Base-by-base conservation (phyloP, 2,329 filamentous ascomycete genomes). In the Cercospora zeina region DNA sequence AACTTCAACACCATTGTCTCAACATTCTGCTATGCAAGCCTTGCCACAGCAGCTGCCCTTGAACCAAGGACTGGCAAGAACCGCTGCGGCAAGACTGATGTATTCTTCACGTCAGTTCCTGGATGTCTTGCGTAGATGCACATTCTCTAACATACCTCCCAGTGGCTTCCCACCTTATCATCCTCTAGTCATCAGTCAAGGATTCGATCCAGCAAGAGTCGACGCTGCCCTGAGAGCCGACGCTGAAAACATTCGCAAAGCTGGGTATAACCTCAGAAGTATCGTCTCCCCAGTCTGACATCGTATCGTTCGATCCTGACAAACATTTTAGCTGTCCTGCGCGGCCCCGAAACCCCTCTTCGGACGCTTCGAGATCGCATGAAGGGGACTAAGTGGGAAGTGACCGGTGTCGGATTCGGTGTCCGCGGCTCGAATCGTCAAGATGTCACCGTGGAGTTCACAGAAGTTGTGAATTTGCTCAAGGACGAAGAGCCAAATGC, bases 81-180 rank as follows among this genome's bases (percentile, higher is more conserved):
- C 24, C 36, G 54, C 2, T 57, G 54, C n/a, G 54, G 54, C 34
- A 45, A 57, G 37, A 42, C 37, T 21, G 54, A 57, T 10, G 21
- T 57, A 19, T 57, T 42, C 54, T 45, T 57, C 37, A 57, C 54
- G 54, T 57, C 14, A 57, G 54, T 45, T 14, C n/a, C 37, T 3
- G 1, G 21, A 57, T 21, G 4, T 14, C 30, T 27, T 21, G 30
- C 14, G 1, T 2, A 10, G 3, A 7, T 3, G 30, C 49, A 21
- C 14, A 16, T 7, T 13, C 1, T 13, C 49, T 37, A 9, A 30
- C n/a, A 9, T 14, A 2, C n/a, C 13, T 14, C 4, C 13, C n/a
- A 57, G 54, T 14, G 34, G 54, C n/a, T 37, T 57, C 2, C 54
- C 54, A 21, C 34, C 36, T 47, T 45, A 57, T 14, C 54, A 57